These are phyloP conservation scores for Penicillium steckii DNA, from an alignment of 495 filamentous ascomycete genomes.

Conservation along the genomic window DNA sequence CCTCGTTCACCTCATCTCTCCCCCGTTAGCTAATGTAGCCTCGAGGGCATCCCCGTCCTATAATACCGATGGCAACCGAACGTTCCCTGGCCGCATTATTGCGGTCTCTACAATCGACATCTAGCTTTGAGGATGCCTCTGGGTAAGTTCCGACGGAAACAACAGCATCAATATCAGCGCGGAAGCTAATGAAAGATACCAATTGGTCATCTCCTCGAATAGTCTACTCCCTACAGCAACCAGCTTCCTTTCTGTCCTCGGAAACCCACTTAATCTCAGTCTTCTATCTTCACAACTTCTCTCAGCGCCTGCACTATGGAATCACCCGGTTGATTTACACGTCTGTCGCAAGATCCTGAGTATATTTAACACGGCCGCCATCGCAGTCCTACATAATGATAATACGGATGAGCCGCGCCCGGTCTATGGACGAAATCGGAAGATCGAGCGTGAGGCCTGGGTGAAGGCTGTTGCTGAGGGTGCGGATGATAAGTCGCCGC, in stretches of 20 bases:
- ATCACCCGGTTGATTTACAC: conserved; percentile 65
- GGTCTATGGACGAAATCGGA: conserved; percentile 42
- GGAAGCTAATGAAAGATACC: neutral
- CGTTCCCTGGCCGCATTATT: conserved; percentile 51
- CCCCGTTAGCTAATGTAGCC: conserved; percentile 18
- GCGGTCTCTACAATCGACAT: conserved; percentile 50
- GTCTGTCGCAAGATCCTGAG: conserved; percentile 75
- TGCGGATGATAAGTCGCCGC: conserved; percentile 75
- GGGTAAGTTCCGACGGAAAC: conserved; percentile 45
- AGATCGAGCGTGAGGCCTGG: conserved; percentile 71
- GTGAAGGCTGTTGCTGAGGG: conserved; percentile 78
- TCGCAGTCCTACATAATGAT: conserved; percentile 60
- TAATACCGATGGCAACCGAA: conserved; percentile 42
- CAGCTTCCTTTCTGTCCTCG: conserved; percentile 76
- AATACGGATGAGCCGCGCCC: conserved; percentile 38
- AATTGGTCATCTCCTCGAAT: conserved; percentile 8
- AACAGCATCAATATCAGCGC: neutral
- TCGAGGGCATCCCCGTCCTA: conserved; percentile 10
- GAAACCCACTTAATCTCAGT: conserved; percentile 87
- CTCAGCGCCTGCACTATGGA: conserved; percentile 83
- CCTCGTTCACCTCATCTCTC: conserved; percentile 6
- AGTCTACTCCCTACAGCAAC: conserved; percentile 80
- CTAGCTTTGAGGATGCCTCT: conserved; percentile 51
- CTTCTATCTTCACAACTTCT: conserved; percentile 90
- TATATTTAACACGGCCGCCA: conserved; percentile 82